Evolutionary conservation across 192 early-diverging fungal species (phyloP).

Genomic region (Fimicolochytrium jonesii): DNA sequence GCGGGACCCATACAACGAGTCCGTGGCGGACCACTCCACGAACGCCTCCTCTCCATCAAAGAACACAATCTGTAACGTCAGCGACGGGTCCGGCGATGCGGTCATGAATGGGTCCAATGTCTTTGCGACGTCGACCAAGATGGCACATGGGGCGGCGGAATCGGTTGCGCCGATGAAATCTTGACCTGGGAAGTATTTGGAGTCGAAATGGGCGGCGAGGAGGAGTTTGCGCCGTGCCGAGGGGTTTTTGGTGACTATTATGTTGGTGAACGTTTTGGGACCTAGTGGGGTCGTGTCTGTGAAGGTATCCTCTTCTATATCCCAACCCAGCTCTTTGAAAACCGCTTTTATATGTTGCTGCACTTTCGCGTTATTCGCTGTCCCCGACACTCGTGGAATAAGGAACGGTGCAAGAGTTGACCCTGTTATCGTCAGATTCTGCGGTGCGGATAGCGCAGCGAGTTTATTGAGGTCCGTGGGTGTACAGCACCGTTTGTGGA

Average conservation of each 20-base stretch:
- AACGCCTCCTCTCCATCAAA: constrained; percentile 98
- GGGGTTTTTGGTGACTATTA: constrained; percentile 86
- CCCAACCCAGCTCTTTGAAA: constrained; percentile 67
- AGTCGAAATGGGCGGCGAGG: constrained; percentile 91
- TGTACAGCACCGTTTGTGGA: constrained; percentile 9
- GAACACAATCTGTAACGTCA: constrained; percentile 86
- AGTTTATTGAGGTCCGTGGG: constrained; percentile 2
- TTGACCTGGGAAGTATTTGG: constrained; percentile 64
- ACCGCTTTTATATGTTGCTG: constrained; percentile 65
- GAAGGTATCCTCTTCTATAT: constrained; percentile 78
- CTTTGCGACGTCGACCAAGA: constrained; percentile 79
- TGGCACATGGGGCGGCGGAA: constrained; percentile 85
- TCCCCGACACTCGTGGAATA: constrained; percentile 75
- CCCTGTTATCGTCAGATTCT: constrained; percentile 20
- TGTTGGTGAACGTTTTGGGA: constrained; percentile 70
- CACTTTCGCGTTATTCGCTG: constrained; percentile 63
- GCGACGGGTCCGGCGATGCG: neutral
- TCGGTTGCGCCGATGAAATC: constrained; percentile 88
- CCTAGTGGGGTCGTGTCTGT: constrained; percentile 74
- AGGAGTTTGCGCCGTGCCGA: constrained; percentile 66
- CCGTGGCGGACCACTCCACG: constrained; percentile 62
- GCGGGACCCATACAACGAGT: constrained; percentile 87
- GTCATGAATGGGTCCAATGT: constrained; percentile 61
- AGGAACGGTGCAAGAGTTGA: constrained; percentile 62
- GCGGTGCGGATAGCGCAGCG: constrained; percentile 1